phyloP scores from a whole-genome alignment of 176 grass and related monocot genomes.

The Triticum dicoccoides region DNA sequence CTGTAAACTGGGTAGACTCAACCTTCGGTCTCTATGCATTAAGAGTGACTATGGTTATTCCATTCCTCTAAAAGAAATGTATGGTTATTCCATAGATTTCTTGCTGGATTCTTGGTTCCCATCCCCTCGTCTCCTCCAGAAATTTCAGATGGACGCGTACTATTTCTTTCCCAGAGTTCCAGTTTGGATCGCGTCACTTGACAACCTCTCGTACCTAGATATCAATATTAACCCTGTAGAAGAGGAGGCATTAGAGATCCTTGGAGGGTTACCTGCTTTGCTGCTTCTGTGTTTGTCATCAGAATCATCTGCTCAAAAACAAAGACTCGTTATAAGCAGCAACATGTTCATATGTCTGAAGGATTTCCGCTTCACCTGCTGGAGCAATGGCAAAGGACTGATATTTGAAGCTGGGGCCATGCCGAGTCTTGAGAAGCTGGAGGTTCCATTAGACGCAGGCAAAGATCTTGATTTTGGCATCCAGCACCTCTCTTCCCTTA shows the following conservation, averaged over 20 bases:
- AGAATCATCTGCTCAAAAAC: background rate
- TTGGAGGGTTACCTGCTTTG: conserved; percentile 25
- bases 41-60: background rate
- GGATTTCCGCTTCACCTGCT: conserved; percentile 21
- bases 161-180: conserved; percentile 28
- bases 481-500: conserved; percentile 23
- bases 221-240: conserved; percentile 23
- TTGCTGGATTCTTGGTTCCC: conserved; percentile 36
- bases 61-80: background rate
- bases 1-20: background rate
- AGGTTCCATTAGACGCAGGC: background rate
- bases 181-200: conserved; percentile 24
- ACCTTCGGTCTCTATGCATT: conserved; percentile 13
- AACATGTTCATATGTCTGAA: conserved; percentile 10
- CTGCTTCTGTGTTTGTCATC: background rate
- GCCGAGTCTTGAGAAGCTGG: conserved; percentile 8
- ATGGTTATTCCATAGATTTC: conserved; percentile 1
- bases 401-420: conserved; percentile 27
- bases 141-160: background rate
- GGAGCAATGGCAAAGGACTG: background rate
- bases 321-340: conserved; percentile 16
- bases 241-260: background rate
- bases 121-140: conserved; percentile 11
- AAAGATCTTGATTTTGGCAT: conserved; percentile 13
- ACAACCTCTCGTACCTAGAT: conserved; percentile 9